Percentiles rank a stretch among this genome's conserved stretches.
Evolutionary conservation across 257 asterid genomes (phyloP).

Genomic region (Solanum paucissectum): DNA sequence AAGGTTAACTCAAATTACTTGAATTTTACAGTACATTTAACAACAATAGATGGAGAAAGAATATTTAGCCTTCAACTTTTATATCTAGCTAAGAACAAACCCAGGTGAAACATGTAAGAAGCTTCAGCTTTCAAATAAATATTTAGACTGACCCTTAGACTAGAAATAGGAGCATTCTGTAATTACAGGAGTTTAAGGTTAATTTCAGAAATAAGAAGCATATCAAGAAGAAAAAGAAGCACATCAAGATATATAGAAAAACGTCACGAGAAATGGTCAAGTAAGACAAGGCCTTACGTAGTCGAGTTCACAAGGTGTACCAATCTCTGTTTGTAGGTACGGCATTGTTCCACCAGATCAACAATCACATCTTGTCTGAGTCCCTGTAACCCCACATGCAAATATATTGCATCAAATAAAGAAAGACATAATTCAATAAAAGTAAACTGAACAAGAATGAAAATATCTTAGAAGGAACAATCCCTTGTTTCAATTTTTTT

Average conservation of each 20-base stretch:
- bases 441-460: neutral
- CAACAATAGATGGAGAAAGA: neutral
- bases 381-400: constrained; percentile 43
- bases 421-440: neutral
- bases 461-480: neutral
- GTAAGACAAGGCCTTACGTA: neutral
- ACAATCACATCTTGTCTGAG: constrained; percentile 24
- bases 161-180: neutral
- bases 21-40: neutral
- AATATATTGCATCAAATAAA: constrained; percentile 1
- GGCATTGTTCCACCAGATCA: constrained; percentile 11
- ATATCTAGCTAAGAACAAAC: neutral
- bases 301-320: constrained; percentile 10
- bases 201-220: neutral
- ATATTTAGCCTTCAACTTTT: neutral
- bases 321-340: constrained; percentile 9
- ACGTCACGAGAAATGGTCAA: neutral
- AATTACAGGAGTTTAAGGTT: neutral
- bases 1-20: neutral
- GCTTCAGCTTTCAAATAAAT: neutral
- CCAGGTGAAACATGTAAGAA: neutral
- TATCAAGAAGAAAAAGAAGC: neutral
- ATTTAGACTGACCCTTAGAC: neutral
- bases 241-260: neutral
- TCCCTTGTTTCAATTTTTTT: neutral